These are phyloP conservation scores for Fonsecaea pedrosoi DNA, from an alignment of 2,329 filamentous ascomycete species.

Conservation along the genomic window DNA sequence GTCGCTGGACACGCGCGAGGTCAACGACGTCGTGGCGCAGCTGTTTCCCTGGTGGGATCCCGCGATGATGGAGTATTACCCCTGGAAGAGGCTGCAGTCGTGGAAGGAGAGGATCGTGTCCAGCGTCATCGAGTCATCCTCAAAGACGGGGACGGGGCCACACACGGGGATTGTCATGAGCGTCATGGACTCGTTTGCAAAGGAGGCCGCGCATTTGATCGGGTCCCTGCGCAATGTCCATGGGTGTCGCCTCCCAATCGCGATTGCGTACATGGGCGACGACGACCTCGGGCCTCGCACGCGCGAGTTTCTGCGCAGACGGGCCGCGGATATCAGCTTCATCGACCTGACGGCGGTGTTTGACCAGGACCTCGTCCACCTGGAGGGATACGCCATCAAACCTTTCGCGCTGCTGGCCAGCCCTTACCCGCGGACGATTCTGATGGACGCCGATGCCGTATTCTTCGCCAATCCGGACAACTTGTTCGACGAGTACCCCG, in stretches of 20 bases:
- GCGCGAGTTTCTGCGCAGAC: slow-evolving; percentile 9
- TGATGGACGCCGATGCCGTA: slow-evolving; percentile 34
- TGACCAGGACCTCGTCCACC: slow-evolving; percentile 14
- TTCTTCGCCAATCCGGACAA: slow-evolving; percentile 34
- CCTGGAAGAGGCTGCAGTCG: slow-evolving; percentile 14
- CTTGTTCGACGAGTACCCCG: slow-evolving; percentile 25
- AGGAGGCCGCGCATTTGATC: slow-evolving; percentile 32
- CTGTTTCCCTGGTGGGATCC: slow-evolving; percentile 22
- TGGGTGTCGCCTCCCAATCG: slow-evolving; percentile 31
- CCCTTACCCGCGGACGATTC: slow-evolving; percentile 30
- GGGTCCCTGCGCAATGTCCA: slow-evolving; percentile 33
- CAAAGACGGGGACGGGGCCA: background rate
- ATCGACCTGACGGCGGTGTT: slow-evolving; percentile 31
- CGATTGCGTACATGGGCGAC: slow-evolving; percentile 37
- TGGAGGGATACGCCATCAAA: slow-evolving; percentile 36
- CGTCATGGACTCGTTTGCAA: slow-evolving; percentile 1
- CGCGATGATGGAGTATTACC: slow-evolving; percentile 8
- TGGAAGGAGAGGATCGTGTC: background rate
- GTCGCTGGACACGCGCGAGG: background rate
- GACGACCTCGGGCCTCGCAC: slow-evolving; percentile 23
- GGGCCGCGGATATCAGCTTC: slow-evolving; percentile 13
- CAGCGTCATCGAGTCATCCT: background rate
- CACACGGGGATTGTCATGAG: background rate
- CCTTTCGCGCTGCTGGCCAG: slow-evolving; percentile 37
- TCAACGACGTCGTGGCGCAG: slow-evolving; percentile 10